A percentile compares a stretch with the other conserved stretches of the same genome.
These are phyloP conservation scores for Suillus weaverae DNA, from an alignment of 768 basidiomycete species.

Conservation along the genomic window DNA sequence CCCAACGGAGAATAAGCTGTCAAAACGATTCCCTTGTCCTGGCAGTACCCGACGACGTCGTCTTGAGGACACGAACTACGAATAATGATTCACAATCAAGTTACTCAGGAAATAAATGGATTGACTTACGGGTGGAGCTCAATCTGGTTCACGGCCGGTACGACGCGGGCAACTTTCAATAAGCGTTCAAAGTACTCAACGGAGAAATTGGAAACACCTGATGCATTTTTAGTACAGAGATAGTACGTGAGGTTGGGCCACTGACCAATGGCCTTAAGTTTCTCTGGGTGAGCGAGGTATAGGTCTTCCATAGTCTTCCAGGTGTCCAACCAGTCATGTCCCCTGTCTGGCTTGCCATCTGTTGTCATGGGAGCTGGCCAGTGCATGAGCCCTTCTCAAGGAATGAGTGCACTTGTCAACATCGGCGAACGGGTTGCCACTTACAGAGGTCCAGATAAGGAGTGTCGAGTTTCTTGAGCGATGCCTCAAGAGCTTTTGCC, in stretches of 20 bases:
- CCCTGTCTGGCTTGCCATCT: slow-evolving; percentile 54
- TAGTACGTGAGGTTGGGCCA: background rate
- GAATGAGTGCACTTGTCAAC: background rate
- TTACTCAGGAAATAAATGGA: background rate
- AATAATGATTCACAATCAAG: slow-evolving; percentile 1
- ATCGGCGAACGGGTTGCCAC: slow-evolving; percentile 15
- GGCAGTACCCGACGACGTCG: slow-evolving; percentile 63
- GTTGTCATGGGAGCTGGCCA: slow-evolving; percentile 77
- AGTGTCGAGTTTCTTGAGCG: slow-evolving; percentile 68
- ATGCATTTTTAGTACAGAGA: slow-evolving; percentile 3
- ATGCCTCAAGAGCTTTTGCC: slow-evolving; percentile 61
- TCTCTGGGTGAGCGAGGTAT: slow-evolving; percentile 62
- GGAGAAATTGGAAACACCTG: slow-evolving; percentile 72
- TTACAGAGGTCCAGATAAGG: slow-evolving; percentile 80
- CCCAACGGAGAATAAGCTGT: slow-evolving; percentile 84
- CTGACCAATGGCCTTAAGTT: slow-evolving; percentile 74
- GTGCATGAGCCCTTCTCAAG: slow-evolving; percentile 64
- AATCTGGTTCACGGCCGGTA: slow-evolving; percentile 81
- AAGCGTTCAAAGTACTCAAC: slow-evolving; percentile 62
- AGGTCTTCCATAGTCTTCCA: slow-evolving; percentile 79
- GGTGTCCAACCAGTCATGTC: slow-evolving; percentile 67
- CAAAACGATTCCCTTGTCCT: slow-evolving; percentile 61
- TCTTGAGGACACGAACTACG: slow-evolving; percentile 62
- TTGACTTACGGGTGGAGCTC: slow-evolving; percentile 65
- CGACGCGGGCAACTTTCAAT: slow-evolving; percentile 50